phyloP scores from a whole-genome alignment of 768 basidiomycete species.

The Jaapia argillacea region DNA sequence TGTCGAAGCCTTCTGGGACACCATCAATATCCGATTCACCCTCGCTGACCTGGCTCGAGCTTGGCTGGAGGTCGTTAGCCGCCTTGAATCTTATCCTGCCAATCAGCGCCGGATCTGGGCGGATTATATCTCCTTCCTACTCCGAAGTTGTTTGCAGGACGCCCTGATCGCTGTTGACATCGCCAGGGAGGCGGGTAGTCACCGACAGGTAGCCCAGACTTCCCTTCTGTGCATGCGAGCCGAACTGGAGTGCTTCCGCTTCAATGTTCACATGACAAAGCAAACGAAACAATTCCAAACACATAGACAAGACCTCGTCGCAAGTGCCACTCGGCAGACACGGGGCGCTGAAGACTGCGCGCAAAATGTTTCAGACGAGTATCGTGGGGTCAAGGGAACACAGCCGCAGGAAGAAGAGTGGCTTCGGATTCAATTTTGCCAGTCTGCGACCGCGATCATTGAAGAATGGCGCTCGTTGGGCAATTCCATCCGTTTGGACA shows the following conservation, averaged over 20 bases:
- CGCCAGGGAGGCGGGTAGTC: constrained; percentile 37
- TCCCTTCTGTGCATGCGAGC: constrained; percentile 33
- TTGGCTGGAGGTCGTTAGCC: constrained; percentile 27
- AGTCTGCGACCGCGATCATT: constrained; percentile 25
- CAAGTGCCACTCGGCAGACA: constrained; percentile 10
- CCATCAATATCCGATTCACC: constrained; percentile 41
- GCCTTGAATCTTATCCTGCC: constrained; percentile 11
- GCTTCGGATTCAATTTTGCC: constrained; percentile 33
- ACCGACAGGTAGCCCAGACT: constrained; percentile 41
- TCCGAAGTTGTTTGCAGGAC: constrained; percentile 36
- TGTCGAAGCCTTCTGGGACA: constrained; percentile 50
- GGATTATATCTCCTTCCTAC: constrained; percentile 33
- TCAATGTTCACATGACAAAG: constrained; percentile 28
- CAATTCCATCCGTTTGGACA: constrained; percentile 26
- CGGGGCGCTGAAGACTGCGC: constrained; percentile 3
- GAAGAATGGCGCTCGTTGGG: constrained; percentile 38
- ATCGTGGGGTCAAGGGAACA: constrained; percentile 14
- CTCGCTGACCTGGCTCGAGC: constrained; percentile 33
- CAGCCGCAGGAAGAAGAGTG: constrained; percentile 21
- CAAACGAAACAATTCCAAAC: constrained; percentile 11
- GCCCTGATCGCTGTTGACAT: constrained; percentile 33
- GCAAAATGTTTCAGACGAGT: constrained; percentile 1
- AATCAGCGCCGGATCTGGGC: constrained; percentile 35
- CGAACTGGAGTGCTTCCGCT: constrained; percentile 38
- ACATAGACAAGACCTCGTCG: constrained; percentile 14